Base-by-base conservation (phyloP, 2,329 filamentous ascomycete species). In the Verticillium tricorpus region DNA sequence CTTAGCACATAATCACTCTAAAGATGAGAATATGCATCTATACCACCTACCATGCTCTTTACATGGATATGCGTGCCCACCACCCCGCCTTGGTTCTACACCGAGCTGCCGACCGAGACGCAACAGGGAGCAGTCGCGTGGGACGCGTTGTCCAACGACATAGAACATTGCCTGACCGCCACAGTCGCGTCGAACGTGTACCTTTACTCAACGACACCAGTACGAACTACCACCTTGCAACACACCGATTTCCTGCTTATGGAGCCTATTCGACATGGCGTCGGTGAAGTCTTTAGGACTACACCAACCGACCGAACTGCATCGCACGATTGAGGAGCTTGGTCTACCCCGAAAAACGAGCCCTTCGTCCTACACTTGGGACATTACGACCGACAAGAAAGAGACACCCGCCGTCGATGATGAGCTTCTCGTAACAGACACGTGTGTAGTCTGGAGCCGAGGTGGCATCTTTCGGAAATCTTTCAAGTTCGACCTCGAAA, bases 221-320 rank as follows among this genome's bases (percentile, higher is more conserved):
- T 14, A 35, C 34, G 11, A 35, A 35, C 9, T 5, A 35, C 34
- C 2, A 9, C 34, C 34, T 28, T 28, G 28, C 9, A 14, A 11
- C 7, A 15, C 22, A 17, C 31, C 40, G 14, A 25, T 50, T 15
- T 14, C 28, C 28, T 39, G 45, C 60, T 40, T 50, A 70, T 70
- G 69, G 68, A 68, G 63, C 39, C 37, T 66, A 61, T 60, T 58
- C 68, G 70, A 68, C 59, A 99, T 99, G 96, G 94, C 94, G 69
- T 88, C 90, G 73, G 87, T 97, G 77, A 91, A 87, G 76, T 97
- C 94, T 67, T 85, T 97, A 71, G 95, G 95, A 75, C 83, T 97
- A 72, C 94, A 98, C 80, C 88, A 90, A 78, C 93, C 96, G 64
- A 86, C 90, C 64, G 93, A 90, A 66, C 82, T 98, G 66, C 87